Evolutionary conservation across 352 stramenopile genomes (phyloP), one percentile per base, ranked within the genome.

Genomic region (Phytophthora boehmeriae): DNA sequence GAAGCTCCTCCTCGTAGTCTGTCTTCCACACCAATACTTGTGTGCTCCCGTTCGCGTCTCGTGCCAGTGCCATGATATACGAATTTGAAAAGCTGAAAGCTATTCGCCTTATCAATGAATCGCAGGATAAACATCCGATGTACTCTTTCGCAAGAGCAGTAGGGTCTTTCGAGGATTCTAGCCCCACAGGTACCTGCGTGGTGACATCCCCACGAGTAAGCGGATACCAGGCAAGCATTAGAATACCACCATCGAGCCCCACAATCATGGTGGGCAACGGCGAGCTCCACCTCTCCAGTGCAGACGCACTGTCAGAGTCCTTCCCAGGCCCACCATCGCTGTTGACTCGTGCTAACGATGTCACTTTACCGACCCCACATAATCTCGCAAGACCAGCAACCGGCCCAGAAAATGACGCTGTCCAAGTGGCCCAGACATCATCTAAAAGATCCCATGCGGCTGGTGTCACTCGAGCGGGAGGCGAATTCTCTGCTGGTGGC

Each of bases 151-250:
- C 75, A 20, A 86, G 68, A 22, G 71, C 69, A 14, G 42, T 59
- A 32, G 59, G 53, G 10, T 56, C 48, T 28, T 13, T 65, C 5
- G 41, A 67, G 14, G 23, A 16, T 1, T 60, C 43, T 5, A 25
- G 44, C 16, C 55, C 45, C 10, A 19, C 41, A n/a, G 35, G 25
- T 5, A 39, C 35, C 2, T 41, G 4, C 11, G 13, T 46, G 5
- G 58, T 43, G 17, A 63, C 64, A 14, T 78, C 66, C 13, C 75
- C 75, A 39, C 69, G 70, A 3, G 63, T 55, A 5, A 90, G 69
- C 8, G 88, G 88, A 38, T 93, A 93, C 72, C 82, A 91, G 9
- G 75, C 78, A 0, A 97, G 56, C 22, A 89, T 63, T 1, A 97
- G 35, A 0, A 75, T 49, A 1, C 88, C 89, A 34, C 68, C 57